A percentile compares a stretch with the other conserved stretches of the same genome.
Evolutionary conservation across 2,329 filamentous ascomycete genomes (phyloP).

Genomic region (Colletotrichum chlorophyti): DNA sequence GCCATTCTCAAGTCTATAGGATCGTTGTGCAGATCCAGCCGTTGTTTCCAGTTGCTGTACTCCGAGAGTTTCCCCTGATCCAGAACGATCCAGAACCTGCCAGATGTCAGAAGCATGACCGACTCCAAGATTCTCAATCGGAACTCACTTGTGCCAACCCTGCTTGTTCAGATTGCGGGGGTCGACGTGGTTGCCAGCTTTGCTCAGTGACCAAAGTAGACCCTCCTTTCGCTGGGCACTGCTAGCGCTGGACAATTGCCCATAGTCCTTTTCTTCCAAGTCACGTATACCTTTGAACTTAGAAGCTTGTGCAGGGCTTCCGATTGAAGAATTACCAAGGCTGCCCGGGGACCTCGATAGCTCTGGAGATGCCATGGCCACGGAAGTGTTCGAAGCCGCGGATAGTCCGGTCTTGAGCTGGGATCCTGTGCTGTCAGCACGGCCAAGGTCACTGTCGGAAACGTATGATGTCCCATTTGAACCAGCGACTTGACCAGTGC

Average conservation of each 20-base stretch:
- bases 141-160: slow-evolving; percentile 94
- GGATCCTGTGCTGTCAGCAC: slow-evolving; percentile 77
- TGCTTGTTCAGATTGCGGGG: slow-evolving; percentile 95
- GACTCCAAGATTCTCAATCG: not conserved
- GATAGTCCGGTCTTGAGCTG: slow-evolving; percentile 63
- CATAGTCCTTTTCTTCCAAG: slow-evolving; percentile 81
- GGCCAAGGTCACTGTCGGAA: slow-evolving; percentile 73
- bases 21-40: slow-evolving; percentile 94
- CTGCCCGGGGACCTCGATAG: slow-evolving; percentile 65
- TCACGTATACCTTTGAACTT: slow-evolving; percentile 94
- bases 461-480: slow-evolving; percentile 56
- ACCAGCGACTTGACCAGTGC: slow-evolving; percentile 36
- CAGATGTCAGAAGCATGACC: slow-evolving; percentile 22
- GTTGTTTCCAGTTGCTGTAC: slow-evolving; percentile 99
- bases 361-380: slow-evolving; percentile 43
- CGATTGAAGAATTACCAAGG: slow-evolving; percentile 50
- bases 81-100: slow-evolving; percentile 96
- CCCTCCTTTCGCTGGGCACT: slow-evolving; percentile 88
- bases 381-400: slow-evolving; percentile 46
- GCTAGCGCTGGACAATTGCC: slow-evolving; percentile 55
- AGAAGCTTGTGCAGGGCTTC: slow-evolving; percentile 58
- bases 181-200: slow-evolving; percentile 92
- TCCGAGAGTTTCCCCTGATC: slow-evolving; percentile 97
- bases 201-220: slow-evolving; percentile 90
- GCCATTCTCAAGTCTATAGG: slow-evolving; percentile 97